These are phyloP conservation scores for Debaryomyces tyrocola DNA, from an alignment of 805 yeast genomes.

Conservation along the genomic window DNA sequence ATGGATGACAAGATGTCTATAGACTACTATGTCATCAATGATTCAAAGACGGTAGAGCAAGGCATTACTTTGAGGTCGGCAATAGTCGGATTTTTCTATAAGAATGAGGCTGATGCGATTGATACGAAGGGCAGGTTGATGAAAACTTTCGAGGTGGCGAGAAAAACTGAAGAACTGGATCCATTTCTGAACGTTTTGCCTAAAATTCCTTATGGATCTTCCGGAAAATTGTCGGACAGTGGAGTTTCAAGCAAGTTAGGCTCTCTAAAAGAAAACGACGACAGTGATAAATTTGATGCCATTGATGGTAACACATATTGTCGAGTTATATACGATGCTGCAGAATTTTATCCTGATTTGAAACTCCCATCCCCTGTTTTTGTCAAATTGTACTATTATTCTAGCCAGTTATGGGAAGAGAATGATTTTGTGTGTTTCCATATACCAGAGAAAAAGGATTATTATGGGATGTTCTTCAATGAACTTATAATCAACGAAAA, in stretches of 20 bases:
- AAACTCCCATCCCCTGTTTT: not conserved
- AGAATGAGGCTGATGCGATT: not conserved
- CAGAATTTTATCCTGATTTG: not conserved
- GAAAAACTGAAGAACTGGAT: too few species aligned
- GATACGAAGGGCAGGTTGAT: not conserved
- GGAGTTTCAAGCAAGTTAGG: too few species aligned
- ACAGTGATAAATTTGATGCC: not conserved
- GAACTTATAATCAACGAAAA: constrained; percentile 3
- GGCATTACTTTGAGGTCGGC: constrained; percentile 6
- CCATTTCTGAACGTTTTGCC: too few species aligned
- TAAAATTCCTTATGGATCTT: too few species aligned
- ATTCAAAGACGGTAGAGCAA: constrained; percentile 4
- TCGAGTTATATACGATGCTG: not conserved
- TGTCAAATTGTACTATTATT: constrained; percentile 2
- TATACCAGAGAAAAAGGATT: not conserved
- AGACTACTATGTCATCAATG: constrained; percentile 1
- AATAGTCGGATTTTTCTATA: constrained; percentile 4
- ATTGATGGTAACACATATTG: constrained; percentile 1
- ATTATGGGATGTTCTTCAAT: constrained; percentile 2
- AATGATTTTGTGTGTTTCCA: not conserved
- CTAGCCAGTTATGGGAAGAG: not conserved
- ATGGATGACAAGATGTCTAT: not conserved
- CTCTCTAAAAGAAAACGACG: not conserved
- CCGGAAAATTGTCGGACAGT: too few species aligned
- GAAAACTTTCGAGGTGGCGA: too few species aligned